Evolutionary conservation across 2,329 filamentous ascomycete genomes (phyloP), one percentile per base, ranked within the genome.

Genomic region (Cercospora brassicicola): DNA sequence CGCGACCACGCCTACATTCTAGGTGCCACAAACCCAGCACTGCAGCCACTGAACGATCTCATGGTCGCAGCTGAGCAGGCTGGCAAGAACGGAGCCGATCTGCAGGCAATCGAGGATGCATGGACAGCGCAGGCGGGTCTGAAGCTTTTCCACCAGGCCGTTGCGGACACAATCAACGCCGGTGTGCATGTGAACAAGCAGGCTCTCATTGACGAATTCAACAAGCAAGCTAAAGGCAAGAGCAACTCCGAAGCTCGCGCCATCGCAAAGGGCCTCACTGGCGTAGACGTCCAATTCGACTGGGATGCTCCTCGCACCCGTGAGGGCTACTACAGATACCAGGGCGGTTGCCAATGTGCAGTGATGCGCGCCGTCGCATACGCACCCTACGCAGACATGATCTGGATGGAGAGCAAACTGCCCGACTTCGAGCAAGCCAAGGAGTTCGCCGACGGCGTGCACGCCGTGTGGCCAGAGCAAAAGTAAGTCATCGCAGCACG

Each of bases 331-430:
- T 98, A 97, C 85, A 87, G 95, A 70, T 90, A 97, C 79, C 87
- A 92, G 81, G 95, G 95, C 69, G 95, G 95, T 68, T 96, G 92
- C 77, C 90, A 93, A 80, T 96, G 92, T 80, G 93, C 94, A 69
- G 84, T 98, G 78, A 97, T 95, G 86, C 89, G 95, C 61, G 94
- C 94, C 36, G 83, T 97, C 67, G 93, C 94, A 6, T 99, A 96
- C 78, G 94, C 92, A 0, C 95, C 94, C 2, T 97, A 96, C 83
- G 91, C 91, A 71, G 94, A 98, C 78, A 89, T 96, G 79, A 96
- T 99, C 81, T 99, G 95, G 95, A 99, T 99, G 95, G 95, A 99
- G 87, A 94, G 91, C 84, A 97, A 97, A 84, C 85, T 97, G 73
- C 95, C 95, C 56, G 94, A 98, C 80, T 98, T 86, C 80, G 86